A percentile compares a stretch with the other conserved stretches of the same genome.
These are phyloP conservation scores for Tetrahymena elliotti DNA, from an alignment of 73 alveolate species.

Conservation along the genomic window DNA sequence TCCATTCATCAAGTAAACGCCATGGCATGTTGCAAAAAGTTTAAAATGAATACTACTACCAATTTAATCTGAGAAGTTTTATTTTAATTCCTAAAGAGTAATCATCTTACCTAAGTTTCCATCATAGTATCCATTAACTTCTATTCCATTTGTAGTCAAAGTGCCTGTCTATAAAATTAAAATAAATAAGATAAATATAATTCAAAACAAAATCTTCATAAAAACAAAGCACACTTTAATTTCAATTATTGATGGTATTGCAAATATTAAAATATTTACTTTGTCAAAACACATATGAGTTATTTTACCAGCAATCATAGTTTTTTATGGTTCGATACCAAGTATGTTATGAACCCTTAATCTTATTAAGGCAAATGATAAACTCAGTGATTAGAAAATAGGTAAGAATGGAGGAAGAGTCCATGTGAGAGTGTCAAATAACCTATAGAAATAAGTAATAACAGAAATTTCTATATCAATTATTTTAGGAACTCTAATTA, in stretches of 20 bases:
- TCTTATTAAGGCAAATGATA: not conserved
- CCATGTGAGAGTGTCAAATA: slow-evolving; percentile 36
- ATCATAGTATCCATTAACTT: slow-evolving; percentile 9
- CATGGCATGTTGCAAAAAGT: slow-evolving; percentile 40
- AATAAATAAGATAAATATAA: too few species aligned
- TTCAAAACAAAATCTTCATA: not conserved
- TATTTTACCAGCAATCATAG: slow-evolving; percentile 32
- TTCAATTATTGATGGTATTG: too few species aligned
- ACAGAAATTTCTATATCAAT: not conserved
- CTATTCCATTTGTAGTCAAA: slow-evolving; percentile 21
- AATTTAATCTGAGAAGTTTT: not conserved
- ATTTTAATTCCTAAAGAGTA: not conserved
- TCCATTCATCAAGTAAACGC: slow-evolving; percentile 18
- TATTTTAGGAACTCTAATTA: not conserved
- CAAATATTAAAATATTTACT: not conserved
- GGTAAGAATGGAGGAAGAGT: slow-evolving; percentile 6
- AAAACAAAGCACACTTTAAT: too few species aligned
- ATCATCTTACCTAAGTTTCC: not conserved
- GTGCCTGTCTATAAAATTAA: slow-evolving; percentile 37
- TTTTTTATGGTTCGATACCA: slow-evolving; percentile 37
- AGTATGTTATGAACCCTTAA: not conserved
- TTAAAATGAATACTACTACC: slow-evolving; percentile 1
- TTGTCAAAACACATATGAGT: slow-evolving; percentile 31
- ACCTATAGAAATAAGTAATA: not conserved
- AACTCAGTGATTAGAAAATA: not conserved